Evolutionary conservation across 1,139 yeast genomes (phyloP).

Genomic region (Nakaseomyces bracarensis): DNA sequence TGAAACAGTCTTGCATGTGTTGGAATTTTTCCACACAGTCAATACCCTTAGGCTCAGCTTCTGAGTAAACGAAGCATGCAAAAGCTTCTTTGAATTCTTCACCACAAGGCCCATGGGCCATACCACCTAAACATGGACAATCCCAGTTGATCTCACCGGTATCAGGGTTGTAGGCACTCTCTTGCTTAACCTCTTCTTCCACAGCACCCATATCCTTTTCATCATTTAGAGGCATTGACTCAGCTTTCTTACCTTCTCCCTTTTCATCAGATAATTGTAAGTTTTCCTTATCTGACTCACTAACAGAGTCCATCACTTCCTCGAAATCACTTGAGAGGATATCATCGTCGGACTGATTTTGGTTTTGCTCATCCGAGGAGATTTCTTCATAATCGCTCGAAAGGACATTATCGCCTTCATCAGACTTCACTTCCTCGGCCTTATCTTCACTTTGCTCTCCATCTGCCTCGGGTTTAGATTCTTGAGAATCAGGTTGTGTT

Average conservation of each 20-base stretch:
- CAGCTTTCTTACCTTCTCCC: slow-evolving; percentile 6
- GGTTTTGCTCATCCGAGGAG: background rate
- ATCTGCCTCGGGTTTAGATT: background rate
- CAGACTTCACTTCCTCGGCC: background rate
- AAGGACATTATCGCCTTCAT: background rate
- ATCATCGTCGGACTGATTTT: slow-evolving; percentile 4
- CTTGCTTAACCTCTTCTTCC: slow-evolving; percentile 31
- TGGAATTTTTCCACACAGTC: slow-evolving; percentile 92
- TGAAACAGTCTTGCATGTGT: slow-evolving; percentile 91
- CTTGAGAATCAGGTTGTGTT: background rate
- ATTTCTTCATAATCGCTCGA: slow-evolving; percentile 2
- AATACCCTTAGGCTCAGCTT: slow-evolving; percentile 92
- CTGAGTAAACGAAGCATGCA: slow-evolving; percentile 90
- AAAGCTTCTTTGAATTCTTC: slow-evolving; percentile 96
- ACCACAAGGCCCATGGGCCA: slow-evolving; percentile 99
- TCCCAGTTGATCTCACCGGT: slow-evolving; percentile 99
- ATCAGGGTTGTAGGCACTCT: slow-evolving; percentile 87
- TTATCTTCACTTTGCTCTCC: background rate
- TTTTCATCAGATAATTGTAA: background rate
- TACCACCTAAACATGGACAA: slow-evolving; percentile 98
- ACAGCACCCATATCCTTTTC: slow-evolving; percentile 7
- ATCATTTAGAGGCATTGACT: slow-evolving; percentile 7
- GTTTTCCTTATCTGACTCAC: slow-evolving; percentile 1
- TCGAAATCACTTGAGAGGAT: slow-evolving; percentile 4
- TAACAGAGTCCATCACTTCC: slow-evolving; percentile 4